phyloP scores from a whole-genome alignment of 257 asterid genomes.

The Salvia miltiorrhiza region DNA sequence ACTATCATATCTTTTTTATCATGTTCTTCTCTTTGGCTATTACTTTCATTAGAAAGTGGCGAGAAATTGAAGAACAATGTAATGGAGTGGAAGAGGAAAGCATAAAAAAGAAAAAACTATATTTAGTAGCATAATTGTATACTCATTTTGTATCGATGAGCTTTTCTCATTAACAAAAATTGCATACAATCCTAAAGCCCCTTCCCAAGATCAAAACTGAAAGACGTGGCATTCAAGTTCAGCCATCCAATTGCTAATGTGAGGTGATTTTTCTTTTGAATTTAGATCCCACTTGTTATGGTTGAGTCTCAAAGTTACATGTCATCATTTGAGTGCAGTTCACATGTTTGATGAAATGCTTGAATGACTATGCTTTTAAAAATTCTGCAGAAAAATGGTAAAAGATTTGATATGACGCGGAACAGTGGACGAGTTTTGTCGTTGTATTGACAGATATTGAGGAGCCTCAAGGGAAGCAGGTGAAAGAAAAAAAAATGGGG shows the following conservation, averaged over 20 bases:
- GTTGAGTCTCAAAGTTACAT: not conserved
- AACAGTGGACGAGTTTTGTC: conserved; percentile 62
- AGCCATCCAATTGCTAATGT: not conserved
- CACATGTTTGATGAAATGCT: conserved; percentile 31
- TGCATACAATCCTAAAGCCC: not conserved
- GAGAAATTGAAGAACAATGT: too few relatives aligned
- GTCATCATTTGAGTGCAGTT: not conserved
- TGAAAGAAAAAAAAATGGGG: too few relatives aligned
- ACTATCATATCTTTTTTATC: too few relatives aligned
- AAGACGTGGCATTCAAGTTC: not conserved
- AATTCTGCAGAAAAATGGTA: conserved; percentile 36
- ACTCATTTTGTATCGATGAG: too few relatives aligned
- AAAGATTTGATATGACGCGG: conserved; percentile 61
- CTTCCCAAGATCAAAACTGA: not conserved
- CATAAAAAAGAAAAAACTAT: too few relatives aligned
- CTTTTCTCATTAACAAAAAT: too few relatives aligned
- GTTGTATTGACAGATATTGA: conserved; percentile 66
- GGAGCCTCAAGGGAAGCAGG: too few relatives aligned
- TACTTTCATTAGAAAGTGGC: too few relatives aligned
- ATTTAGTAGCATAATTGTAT: too few relatives aligned
- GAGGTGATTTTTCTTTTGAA: not conserved
- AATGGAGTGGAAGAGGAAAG: too few relatives aligned
- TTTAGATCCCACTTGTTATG: not conserved
- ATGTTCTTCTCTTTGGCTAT: too few relatives aligned
- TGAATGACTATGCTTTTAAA: not conserved